Conservation (phyloP, 306 rosid species). For the Prunus davidiana region DNA sequence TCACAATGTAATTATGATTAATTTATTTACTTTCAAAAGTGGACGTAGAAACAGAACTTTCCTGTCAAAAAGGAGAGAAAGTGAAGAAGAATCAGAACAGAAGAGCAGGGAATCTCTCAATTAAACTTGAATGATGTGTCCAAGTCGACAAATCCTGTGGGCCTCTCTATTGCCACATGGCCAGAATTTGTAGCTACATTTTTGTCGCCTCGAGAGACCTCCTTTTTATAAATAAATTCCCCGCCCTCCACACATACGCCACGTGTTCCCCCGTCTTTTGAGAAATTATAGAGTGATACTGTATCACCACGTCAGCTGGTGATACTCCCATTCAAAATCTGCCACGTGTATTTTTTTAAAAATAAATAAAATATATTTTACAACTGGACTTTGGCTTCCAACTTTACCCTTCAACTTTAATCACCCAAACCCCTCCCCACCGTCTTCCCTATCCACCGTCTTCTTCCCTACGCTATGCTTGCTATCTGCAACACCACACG, state of each 20-base stretch:
- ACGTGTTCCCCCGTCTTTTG: background rate
- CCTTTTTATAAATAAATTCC: background rate
- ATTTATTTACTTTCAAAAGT: background rate
- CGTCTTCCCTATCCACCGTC: too few relatives aligned
- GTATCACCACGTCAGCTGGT: too few relatives aligned
- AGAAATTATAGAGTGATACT: too few relatives aligned
- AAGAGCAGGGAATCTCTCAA: background rate
- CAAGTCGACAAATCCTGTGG: conserved; percentile 10
- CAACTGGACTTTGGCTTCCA: too few relatives aligned
- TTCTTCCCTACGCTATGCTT: too few relatives aligned
- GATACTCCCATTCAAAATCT: too few relatives aligned
- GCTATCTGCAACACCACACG: too few relatives aligned
- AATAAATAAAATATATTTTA: too few relatives aligned
- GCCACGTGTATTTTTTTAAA: too few relatives aligned
- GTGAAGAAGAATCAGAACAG: background rate
- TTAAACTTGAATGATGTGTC: background rate
- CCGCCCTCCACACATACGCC: background rate
- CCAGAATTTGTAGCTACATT: background rate
- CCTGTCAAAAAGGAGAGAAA: background rate
- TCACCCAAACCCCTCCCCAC: too few relatives aligned
- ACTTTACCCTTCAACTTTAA: too few relatives aligned
- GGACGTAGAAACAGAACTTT: background rate
- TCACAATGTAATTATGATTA: too few relatives aligned
- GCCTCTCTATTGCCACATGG: conserved; percentile 8
- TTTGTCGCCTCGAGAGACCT: background rate